Evolutionary conservation across 805 yeast species (phyloP).

Genomic region (Blastobotrys robertii): DNA sequence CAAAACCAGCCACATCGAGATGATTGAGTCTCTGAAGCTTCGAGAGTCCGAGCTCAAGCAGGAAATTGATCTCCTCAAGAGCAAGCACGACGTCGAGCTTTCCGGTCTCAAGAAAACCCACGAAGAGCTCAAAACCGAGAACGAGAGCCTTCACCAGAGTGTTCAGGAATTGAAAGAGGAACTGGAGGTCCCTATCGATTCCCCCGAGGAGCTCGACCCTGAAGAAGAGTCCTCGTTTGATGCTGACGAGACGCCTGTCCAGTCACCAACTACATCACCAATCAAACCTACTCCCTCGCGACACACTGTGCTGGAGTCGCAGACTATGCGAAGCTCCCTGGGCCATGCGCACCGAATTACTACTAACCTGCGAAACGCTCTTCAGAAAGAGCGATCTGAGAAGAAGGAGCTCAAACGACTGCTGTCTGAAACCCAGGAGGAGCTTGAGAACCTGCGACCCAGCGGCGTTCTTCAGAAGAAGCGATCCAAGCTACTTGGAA

Average conservation of each 20-base stretch:
- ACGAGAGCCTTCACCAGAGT: conserved; percentile 12
- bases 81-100: conserved; percentile 20
- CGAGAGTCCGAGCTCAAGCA: conserved; percentile 22
- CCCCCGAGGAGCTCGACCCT: conserved; percentile 8
- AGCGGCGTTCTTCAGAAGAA: conserved; percentile 3
- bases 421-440: conserved; percentile 20
- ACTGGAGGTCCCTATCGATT: conserved; percentile 5
- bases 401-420: conserved; percentile 29
- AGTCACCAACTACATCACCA: conserved; percentile 26
- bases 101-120: conserved; percentile 13
- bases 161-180: conserved; percentile 17
- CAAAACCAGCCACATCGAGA: conserved; percentile 18
- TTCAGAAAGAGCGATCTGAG: conserved; percentile 37
- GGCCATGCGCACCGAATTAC: conserved; percentile 56
- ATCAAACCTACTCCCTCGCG: conserved; percentile 25
- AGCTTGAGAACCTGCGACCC: conserved; percentile 12
- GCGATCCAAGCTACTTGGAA: conserved; percentile 6
- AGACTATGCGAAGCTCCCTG: conserved; percentile 55
- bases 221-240: conserved; percentile 10
- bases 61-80: conserved; percentile 16
- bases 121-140: conserved; percentile 20
- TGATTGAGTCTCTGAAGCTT: conserved; percentile 21
- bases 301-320: conserved; percentile 41
- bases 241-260: conserved; percentile 19
- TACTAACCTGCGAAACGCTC: conserved; percentile 44